phyloP scores from a whole-genome alignment of 441 rosid genomes.

The Mallotus repandus region DNA sequence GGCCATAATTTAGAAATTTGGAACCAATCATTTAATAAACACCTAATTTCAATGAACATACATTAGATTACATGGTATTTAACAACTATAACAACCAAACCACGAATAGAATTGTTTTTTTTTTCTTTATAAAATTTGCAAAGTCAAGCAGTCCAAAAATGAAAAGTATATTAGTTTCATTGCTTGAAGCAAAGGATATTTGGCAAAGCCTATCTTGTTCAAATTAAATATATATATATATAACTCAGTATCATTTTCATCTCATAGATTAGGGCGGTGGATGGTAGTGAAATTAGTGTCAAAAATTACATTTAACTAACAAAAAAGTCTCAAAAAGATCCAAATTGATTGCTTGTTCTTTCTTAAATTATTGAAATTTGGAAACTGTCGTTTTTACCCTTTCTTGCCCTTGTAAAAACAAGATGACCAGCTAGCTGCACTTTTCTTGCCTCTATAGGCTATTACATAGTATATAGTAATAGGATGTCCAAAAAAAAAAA shows the following conservation, averaged over 20 bases:
- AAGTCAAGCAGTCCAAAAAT: constrained; percentile 10
- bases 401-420: too few relatives aligned
- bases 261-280: background rate
- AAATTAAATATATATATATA: background rate
- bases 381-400: too few relatives aligned
- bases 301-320: too few relatives aligned
- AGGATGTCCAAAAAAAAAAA: too few relatives aligned
- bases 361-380: too few relatives aligned
- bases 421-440: too few relatives aligned
- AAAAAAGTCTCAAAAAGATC: background rate
- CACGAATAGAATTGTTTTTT: background rate
- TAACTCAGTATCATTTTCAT: constrained; percentile 21
- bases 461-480: too few relatives aligned
- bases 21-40: too few relatives aligned
- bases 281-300: too few relatives aligned
- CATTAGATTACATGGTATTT: background rate
- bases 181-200: constrained; percentile 8
- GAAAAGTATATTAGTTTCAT: background rate
- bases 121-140: background rate
- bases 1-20: too few relatives aligned
- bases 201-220: background rate
- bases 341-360: too few relatives aligned
- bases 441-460: too few relatives aligned
- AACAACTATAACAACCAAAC: background rate
- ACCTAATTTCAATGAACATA: background rate